Conservation (phyloP, 441 rosid species). For the Croton laevigatus region DNA sequence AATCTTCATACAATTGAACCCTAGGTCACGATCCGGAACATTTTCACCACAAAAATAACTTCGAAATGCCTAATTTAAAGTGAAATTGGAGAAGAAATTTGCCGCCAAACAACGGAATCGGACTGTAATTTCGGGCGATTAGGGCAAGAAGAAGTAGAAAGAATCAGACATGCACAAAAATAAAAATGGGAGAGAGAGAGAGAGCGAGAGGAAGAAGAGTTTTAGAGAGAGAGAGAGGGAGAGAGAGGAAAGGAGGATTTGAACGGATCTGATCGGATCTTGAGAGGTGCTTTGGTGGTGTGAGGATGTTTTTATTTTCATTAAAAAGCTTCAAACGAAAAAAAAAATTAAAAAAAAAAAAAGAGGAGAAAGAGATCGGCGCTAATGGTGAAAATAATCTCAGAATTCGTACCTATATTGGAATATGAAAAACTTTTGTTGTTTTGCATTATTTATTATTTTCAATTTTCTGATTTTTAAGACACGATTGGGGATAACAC, state of each 20-base stretch:
- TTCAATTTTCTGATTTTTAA: neutral
- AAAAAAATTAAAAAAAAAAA: neutral
- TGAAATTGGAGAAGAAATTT: constrained; percentile 25
- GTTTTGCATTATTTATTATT: neutral
- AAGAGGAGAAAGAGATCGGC: constrained; percentile 18
- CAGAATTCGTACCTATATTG: neutral
- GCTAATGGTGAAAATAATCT: constrained; percentile 9
- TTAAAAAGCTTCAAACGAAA: neutral
- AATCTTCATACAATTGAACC: constrained; percentile 79
- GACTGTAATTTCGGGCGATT: neutral
- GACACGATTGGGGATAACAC: neutral
- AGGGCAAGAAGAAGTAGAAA: constrained; percentile 11
- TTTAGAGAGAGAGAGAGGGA: neutral
- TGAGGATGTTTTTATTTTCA: constrained; percentile 8
- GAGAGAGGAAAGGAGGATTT: constrained; percentile 18
- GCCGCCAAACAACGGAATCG: neutral
- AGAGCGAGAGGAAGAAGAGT: neutral
- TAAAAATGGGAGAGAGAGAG: neutral
- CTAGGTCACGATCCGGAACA: constrained; percentile 56
- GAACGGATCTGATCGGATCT: constrained; percentile 46
- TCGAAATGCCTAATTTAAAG: constrained; percentile 22
- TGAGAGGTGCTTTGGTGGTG: constrained; percentile 13
- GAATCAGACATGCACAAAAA: constrained; percentile 27
- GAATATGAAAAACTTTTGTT: neutral
- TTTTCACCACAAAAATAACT: constrained; percentile 14